Evolutionary conservation across 2,329 filamentous ascomycete species (phyloP).

Genomic region (Paecilomyces formosus): DNA sequence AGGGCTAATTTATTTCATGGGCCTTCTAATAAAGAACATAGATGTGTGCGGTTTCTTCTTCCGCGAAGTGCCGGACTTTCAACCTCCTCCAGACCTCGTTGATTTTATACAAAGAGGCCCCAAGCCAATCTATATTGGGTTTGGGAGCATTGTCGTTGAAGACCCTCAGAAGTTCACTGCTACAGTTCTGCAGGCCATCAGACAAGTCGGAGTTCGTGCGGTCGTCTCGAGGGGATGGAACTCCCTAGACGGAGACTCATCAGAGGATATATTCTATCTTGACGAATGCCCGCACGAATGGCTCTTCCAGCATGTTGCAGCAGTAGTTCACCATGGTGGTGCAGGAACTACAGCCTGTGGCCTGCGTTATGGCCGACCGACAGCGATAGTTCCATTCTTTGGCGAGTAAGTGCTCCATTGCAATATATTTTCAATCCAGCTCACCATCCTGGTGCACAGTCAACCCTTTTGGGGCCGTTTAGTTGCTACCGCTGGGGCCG

Average conservation of each 20-base stretch:
- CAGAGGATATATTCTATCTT: conserved; percentile 40
- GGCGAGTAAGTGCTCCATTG: conserved; percentile 24
- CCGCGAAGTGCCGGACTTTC: conserved; percentile 21
- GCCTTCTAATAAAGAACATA: conserved; percentile 15
- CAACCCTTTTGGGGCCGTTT: conserved; percentile 52
- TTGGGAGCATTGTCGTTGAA: conserved; percentile 50
- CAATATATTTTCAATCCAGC: conserved; percentile 43
- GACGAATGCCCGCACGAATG: conserved; percentile 53
- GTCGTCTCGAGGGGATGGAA: conserved; percentile 52
- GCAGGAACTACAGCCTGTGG: conserved; percentile 53
- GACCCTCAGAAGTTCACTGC: conserved; percentile 38
- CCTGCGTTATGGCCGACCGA: conserved; percentile 45
- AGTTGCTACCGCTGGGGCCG: conserved; percentile 43
- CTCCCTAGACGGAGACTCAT: conserved; percentile 36
- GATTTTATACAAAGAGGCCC: conserved; percentile 41
- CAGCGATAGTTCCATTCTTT: conserved; percentile 51
- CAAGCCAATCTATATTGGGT: conserved; percentile 49
- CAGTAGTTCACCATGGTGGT: conserved; percentile 53
- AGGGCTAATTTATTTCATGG: neutral
- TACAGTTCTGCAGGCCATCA: conserved; percentile 42
- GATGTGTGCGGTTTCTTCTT: conserved; percentile 44
- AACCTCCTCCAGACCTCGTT: conserved; percentile 31
- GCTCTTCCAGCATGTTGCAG: conserved; percentile 49
- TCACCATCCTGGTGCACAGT: conserved; percentile 38
- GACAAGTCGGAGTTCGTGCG: conserved; percentile 41